Conservation (phyloP, 2,329 filamentous ascomycete species). For the Pseudogymnoascus sp. region DNA sequence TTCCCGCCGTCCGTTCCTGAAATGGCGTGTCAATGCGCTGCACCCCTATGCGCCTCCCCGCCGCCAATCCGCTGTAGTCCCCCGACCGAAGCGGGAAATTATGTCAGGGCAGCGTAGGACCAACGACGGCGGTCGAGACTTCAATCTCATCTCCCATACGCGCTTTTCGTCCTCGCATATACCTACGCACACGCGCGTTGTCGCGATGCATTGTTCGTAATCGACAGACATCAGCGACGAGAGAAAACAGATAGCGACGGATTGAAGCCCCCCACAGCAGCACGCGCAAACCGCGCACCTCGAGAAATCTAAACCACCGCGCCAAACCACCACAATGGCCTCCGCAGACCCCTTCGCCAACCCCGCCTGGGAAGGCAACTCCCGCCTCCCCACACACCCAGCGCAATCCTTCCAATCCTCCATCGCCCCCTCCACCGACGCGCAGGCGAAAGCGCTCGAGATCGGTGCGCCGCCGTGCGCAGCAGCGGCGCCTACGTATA, state of each 20-base stretch:
- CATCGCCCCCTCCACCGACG: neutral
- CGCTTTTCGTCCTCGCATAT: neutral
- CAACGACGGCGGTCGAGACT: neutral
- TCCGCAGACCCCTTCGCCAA: neutral
- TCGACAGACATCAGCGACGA: too few relatives aligned
- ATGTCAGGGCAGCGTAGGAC: neutral
- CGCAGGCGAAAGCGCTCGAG: neutral
- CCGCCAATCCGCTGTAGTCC: neutral
- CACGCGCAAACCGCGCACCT: neutral
- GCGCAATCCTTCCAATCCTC: neutral
- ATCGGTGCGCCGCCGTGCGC: neutral
- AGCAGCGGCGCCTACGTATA: neutral
- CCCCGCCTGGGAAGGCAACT: neutral
- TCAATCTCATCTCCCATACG: neutral
- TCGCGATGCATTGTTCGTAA: too few relatives aligned
- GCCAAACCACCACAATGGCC: neutral
- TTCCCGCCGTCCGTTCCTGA: neutral
- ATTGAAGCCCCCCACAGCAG: neutral
- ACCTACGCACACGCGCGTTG: too few relatives aligned
- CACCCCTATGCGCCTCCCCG: neutral
- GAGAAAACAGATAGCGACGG: neutral
- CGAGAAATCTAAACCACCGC: neutral
- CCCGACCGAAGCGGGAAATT: constrained; percentile 4
- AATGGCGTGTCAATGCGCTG: neutral
- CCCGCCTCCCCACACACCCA: neutral